Evolutionary conservation across 2,329 filamentous ascomycete genomes (phyloP), one percentile per base, ranked within the genome.

Genomic region (Laburnicola sp.): DNA sequence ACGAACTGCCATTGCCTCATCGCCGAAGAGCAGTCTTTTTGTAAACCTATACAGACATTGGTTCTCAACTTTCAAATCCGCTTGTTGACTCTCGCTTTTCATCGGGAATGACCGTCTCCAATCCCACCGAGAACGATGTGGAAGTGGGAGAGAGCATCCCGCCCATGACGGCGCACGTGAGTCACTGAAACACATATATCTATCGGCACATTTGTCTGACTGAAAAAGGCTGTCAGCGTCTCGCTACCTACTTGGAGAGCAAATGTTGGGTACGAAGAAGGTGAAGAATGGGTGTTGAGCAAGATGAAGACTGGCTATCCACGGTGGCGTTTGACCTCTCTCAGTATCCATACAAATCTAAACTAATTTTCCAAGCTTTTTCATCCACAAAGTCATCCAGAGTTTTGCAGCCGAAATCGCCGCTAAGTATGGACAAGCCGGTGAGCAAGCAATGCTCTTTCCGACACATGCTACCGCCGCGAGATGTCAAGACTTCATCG

Each of bases 191-290:
- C 37, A 49, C 42, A 11, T 28, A 9, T 42, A 27, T 27, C 23
- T 21, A 16, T 35, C 22, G 6, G 26, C 32, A 38, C 16, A 16
- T 16, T 10, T 44, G 37, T 37, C 40, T 56, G 47, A 58, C 66
- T 62, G 63, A 56, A 39, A 38, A 59, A 97, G 92, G 94, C 93
- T 58, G 90, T 97, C 59, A 97, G 93, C 72, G 93, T 97, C 36
- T 97, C 94, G 11, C 78, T 99, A 25, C 94, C 94, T 34, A 95
- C 91, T 75, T 99, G 94, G 94, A 82, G 81, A 59, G 81, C 91
- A 59, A 97, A 96, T 65, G 80, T 99, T 34, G 93, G 85, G 35
- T 99, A 99, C 68, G 94, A 99, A 73, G 91, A 99, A 73, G 93
- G 91, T 44, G 82, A 95, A 69, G 78, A 86, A 50, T 94, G 90